A percentile compares a stretch with the other conserved stretches of the same genome.
phyloP scores from a whole-genome alignment of 2,329 filamentous ascomycete species.

The Rhinocladiella mackenziei region DNA sequence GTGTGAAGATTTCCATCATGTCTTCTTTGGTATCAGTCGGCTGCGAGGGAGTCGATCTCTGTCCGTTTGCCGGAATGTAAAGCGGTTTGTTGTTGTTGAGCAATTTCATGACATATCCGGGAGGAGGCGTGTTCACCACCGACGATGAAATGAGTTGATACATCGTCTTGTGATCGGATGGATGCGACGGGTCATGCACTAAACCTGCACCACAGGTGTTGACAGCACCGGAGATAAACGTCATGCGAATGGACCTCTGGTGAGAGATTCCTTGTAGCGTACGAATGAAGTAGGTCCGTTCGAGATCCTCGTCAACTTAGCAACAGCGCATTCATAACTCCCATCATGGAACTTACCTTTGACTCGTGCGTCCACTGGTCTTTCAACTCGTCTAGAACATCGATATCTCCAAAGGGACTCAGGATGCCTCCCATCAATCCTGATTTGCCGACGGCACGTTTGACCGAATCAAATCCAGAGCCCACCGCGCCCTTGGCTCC shows the following conservation, averaged over 20 bases:
- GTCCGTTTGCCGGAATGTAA: constrained; percentile 87
- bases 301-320: constrained; percentile 62
- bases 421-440: constrained; percentile 94
- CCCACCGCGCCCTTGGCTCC: constrained; percentile 90
- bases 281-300: constrained; percentile 91
- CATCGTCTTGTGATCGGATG: constrained; percentile 96
- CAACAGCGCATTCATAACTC: not conserved
- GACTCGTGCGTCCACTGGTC: constrained; percentile 98
- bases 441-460: constrained; percentile 92
- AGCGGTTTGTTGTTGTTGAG: constrained; percentile 83
- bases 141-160: constrained; percentile 94
- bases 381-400: constrained; percentile 86
- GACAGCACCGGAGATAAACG: constrained; percentile 86
- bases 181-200: constrained; percentile 87
- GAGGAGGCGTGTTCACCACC: constrained; percentile 83
- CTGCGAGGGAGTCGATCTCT: constrained; percentile 58
- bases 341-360: constrained; percentile 57
- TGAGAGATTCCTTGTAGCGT: constrained; percentile 93
- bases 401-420: constrained; percentile 93
- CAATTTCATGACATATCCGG: constrained; percentile 82
- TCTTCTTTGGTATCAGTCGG: constrained; percentile 95
- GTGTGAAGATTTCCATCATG: constrained; percentile 99
- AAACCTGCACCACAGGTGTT: constrained; percentile 88
- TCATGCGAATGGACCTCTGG: constrained; percentile 94
- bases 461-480: constrained; percentile 88